phyloP scores from a whole-genome alignment of 2,329 filamentous ascomycete species.

The Pseudovirgaria hyperparasitica region DNA sequence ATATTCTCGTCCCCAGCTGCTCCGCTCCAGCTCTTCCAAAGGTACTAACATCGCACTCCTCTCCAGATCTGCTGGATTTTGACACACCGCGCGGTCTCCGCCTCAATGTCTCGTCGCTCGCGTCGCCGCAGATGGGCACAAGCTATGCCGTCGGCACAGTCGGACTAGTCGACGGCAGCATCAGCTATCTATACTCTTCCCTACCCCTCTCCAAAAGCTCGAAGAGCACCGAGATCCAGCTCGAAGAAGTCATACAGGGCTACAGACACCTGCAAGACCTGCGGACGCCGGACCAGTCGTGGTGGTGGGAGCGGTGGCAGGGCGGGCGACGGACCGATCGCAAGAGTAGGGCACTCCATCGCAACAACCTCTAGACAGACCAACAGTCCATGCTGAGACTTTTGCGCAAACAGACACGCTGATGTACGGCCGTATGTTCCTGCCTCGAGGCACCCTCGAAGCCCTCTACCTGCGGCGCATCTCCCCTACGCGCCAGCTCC shows the following conservation, averaged over 20 bases:
- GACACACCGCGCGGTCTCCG: constrained; percentile 72
- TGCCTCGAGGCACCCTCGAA: constrained; percentile 76
- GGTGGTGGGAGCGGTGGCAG: constrained; percentile 43
- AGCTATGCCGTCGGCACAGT: constrained; percentile 85
- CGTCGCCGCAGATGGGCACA: constrained; percentile 84
- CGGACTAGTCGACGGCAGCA: constrained; percentile 87
- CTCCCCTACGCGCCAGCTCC: constrained; percentile 64
- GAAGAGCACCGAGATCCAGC: constrained; percentile 61
- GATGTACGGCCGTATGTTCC: constrained; percentile 66
- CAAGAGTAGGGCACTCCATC: constrained; percentile 27
- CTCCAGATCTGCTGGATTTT: constrained; percentile 71
- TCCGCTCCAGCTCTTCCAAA: constrained; percentile 3
- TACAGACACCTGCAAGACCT: constrained; percentile 69
- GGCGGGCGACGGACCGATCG: constrained; percentile 35
- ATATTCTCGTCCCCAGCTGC: constrained; percentile 9
- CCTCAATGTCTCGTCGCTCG: constrained; percentile 79
- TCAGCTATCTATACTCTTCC: constrained; percentile 92
- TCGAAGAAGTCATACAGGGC: constrained; percentile 66
- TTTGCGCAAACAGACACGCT: constrained; percentile 42
- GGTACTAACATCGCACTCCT: constrained; percentile 6
- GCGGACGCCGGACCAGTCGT: constrained; percentile 35
- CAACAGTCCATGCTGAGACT: constrained; percentile 2
- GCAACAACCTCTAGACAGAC: background rate
- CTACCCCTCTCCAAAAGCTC: constrained; percentile 56
- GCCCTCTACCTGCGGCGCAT: constrained; percentile 71